A percentile compares a stretch with the other conserved stretches of the same genome.
Evolutionary conservation across 768 basidiomycete species (phyloP).

Genomic region (Leccinum boreale): DNA sequence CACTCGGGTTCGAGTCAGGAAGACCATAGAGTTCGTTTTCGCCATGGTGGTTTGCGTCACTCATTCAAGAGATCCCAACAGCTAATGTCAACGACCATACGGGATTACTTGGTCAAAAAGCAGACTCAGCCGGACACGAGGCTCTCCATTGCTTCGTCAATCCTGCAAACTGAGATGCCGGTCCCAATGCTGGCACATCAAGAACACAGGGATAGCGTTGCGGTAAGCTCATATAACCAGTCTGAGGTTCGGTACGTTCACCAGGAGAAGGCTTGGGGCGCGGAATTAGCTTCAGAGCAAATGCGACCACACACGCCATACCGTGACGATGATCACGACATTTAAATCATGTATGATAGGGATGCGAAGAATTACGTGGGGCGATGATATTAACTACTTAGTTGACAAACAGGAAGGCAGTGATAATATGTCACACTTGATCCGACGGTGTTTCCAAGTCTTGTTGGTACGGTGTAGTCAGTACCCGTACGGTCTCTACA

Average conservation of each 20-base stretch:
- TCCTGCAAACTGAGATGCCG: conserved; percentile 27
- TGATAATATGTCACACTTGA: conserved; percentile 10
- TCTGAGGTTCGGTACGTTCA: conserved; percentile 27
- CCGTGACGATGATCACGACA: conserved; percentile 33
- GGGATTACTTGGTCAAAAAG: conserved; percentile 69
- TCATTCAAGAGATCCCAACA: conserved; percentile 24
- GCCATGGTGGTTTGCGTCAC: not conserved
- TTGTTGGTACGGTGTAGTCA: conserved; percentile 34
- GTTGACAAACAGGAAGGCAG: not conserved
- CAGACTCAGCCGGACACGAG: conserved; percentile 19
- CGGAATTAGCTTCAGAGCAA: conserved; percentile 35
- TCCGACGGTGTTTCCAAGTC: conserved; percentile 20
- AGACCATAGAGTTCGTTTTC: conserved; percentile 63
- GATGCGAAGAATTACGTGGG: not conserved
- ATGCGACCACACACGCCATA: conserved; percentile 39
- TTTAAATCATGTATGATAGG: conserved; percentile 25
- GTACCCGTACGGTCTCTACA: conserved; percentile 53
- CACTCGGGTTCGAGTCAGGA: conserved; percentile 82
- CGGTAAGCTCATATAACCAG: conserved; percentile 26
- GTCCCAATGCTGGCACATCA: conserved; percentile 28
- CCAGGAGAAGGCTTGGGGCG: conserved; percentile 32
- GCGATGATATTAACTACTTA: not conserved
- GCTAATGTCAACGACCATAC: conserved; percentile 62
- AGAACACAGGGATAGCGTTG: conserved; percentile 29
- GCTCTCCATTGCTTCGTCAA: conserved; percentile 24